Base-by-base conservation (phyloP, 805 yeast species). In the Cyberlindnera euphorbiiphila region DNA sequence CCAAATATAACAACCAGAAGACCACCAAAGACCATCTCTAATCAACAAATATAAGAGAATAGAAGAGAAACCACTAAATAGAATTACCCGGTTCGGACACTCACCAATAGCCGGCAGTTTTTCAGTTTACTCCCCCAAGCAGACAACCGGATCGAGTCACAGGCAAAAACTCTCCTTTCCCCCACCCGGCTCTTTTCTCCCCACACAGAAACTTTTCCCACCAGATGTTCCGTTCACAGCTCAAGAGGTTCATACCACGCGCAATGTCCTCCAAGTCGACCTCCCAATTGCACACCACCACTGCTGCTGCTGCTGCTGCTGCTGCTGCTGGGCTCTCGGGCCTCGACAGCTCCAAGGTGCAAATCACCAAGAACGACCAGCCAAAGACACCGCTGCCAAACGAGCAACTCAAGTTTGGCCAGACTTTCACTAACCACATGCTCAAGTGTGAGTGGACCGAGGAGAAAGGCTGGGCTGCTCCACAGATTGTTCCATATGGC, bases 341-440 rank as follows among this genome's bases (percentile, higher is more conserved):
- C 16, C 57, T 81, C 34, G 82, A 79, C 43, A 68, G 83, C 9
- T 62, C 80, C 11, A 72, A 71, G 50, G 60, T 83, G 34, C 57
- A 55, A 39, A 60, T 83, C 49, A 63, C 66, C n/a, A 64, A 64
- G 39, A 69, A 71, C 14, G 39, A 64, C 3, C 39, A 59, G 16
- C 85, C 84, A 46, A 78, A 79, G 53, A 47, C 55, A 9, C 74
- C 74, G 36, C 65, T 74, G 31, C 75, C 85, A 41, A 74, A 79
- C 43, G 81, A 79, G 16, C 53, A 79, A 51, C 71, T 84, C 46
- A 76, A 76, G 28, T 84, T 84, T 56, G 93, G 91, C 45, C 71
- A 77, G 50, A 57, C 76, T 5, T 88, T 89, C 72, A 84, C 96
- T 36, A 77, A 78, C 57, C 98, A 91, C 60, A 91, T 91, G 86